Evolutionary conservation across 2,329 filamentous ascomycete genomes (phyloP).

Genomic region (Penicillium sp.): DNA sequence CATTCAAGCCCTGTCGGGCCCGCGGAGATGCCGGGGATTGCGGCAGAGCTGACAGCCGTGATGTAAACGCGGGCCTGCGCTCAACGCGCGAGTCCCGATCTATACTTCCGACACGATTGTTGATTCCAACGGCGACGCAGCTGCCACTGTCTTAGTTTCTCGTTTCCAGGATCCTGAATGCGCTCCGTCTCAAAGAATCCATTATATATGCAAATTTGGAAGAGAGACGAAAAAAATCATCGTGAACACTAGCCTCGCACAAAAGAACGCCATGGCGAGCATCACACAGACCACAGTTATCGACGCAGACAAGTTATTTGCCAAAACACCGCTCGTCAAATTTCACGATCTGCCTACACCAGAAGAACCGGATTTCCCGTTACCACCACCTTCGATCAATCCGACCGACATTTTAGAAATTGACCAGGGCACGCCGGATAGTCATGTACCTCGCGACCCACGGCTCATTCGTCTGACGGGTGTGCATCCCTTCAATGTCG

Average conservation of each 20-base stretch:
- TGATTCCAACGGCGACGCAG: too few relatives aligned
- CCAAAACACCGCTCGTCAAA: constrained; percentile 24
- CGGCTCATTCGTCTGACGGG: constrained; percentile 83
- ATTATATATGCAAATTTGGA: too few relatives aligned
- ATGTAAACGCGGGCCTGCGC: too few relatives aligned
- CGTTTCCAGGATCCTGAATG: too few relatives aligned
- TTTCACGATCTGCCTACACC: constrained; percentile 26
- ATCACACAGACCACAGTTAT: constrained; percentile 18
- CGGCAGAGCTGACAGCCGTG: background rate
- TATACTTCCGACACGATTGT: too few relatives aligned
- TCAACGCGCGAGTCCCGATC: too few relatives aligned
- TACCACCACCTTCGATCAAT: constrained; percentile 63
- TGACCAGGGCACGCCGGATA: constrained; percentile 79
- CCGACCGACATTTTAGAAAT: constrained; percentile 65
- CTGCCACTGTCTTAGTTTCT: too few relatives aligned
- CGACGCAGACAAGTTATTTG: constrained; percentile 11
- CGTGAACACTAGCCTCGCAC: too few relatives aligned
- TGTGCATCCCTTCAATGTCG: constrained; percentile 86
- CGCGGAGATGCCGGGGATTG: constrained; percentile 8
- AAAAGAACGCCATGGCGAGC: constrained; percentile 27
- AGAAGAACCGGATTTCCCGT: constrained; percentile 51
- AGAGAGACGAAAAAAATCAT: background rate
- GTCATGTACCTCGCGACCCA: constrained; percentile 74
- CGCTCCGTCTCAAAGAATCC: too few relatives aligned
- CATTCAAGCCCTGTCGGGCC: background rate